These are phyloP conservation scores for Amanita brunnescens DNA, from an alignment of 768 basidiomycete species.

Conservation along the genomic window DNA sequence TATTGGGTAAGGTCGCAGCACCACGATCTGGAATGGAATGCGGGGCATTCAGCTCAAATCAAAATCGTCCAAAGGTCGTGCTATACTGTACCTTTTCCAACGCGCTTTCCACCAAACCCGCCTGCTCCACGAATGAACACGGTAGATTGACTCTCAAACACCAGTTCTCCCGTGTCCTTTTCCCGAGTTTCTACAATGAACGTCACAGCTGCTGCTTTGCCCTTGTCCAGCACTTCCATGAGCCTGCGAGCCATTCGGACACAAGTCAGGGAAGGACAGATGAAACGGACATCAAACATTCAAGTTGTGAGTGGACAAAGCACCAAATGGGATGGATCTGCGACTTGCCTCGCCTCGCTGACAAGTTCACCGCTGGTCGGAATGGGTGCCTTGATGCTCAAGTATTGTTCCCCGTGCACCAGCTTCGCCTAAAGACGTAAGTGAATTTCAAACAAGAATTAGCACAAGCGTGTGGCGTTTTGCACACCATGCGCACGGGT, in stretches of 20 bases:
- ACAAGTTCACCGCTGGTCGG: constrained; percentile 78
- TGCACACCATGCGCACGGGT: background rate
- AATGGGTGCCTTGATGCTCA: constrained; percentile 79
- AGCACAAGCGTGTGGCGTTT: background rate
- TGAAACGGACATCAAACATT: background rate
- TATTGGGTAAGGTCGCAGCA: constrained; percentile 73
- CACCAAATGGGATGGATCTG: background rate
- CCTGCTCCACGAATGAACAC: constrained; percentile 89
- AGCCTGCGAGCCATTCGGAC: constrained; percentile 31
- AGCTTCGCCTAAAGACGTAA: constrained; percentile 66
- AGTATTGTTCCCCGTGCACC: constrained; percentile 96
- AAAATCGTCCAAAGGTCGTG: background rate
- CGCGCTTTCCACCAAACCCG: constrained; percentile 91
- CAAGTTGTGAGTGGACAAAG: background rate
- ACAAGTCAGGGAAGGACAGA: background rate
- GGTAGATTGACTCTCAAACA: constrained; percentile 91
- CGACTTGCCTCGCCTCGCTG: constrained; percentile 56
- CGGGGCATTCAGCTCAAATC: background rate
- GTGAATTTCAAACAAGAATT: background rate
- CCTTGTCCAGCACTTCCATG: constrained; percentile 80
- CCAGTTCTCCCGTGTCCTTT: constrained; percentile 61
- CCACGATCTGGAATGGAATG: constrained; percentile 70
- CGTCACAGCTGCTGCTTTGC: constrained; percentile 90
- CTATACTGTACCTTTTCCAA: constrained; percentile 53
- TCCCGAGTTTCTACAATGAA: constrained; percentile 73